These are phyloP conservation scores for Angophora floribunda DNA, from an alignment of 345 rosid genomes.

Conservation along the genomic window DNA sequence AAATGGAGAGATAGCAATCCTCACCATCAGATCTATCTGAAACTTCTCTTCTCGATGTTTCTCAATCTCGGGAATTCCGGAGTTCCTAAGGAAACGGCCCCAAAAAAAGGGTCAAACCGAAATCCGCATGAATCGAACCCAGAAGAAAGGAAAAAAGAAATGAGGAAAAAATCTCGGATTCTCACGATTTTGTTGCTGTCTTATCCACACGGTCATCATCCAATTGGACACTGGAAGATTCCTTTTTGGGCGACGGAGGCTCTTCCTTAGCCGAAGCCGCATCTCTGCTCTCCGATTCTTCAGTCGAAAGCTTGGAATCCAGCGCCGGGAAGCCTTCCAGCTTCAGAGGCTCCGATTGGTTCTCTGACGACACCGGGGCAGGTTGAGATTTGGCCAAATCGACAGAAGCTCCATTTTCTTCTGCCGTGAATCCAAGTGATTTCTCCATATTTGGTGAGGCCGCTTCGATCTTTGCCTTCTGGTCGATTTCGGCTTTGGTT, in stretches of 20 bases:
- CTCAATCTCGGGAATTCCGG: slow-evolving; percentile 26
- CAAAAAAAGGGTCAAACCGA: background rate
- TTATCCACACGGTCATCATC: slow-evolving; percentile 38
- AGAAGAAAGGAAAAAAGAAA: background rate
- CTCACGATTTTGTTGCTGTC: slow-evolving; percentile 43
- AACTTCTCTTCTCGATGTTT: slow-evolving; percentile 59
- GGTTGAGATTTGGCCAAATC: slow-evolving; percentile 16
- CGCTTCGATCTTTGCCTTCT: slow-evolving; percentile 33
- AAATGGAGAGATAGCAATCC: background rate
- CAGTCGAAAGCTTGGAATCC: slow-evolving; percentile 28
- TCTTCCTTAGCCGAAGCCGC: slow-evolving; percentile 33
- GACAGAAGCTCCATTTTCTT: slow-evolving; percentile 19
- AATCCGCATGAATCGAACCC: background rate
- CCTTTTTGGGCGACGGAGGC: slow-evolving; percentile 43
- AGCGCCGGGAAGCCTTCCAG: background rate
- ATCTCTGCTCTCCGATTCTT: slow-evolving; percentile 28
- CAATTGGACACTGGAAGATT: slow-evolving; percentile 40
- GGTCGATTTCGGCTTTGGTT: slow-evolving; percentile 47
- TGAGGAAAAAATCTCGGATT: background rate
- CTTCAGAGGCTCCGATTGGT: background rate
- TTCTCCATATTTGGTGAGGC: slow-evolving; percentile 29
- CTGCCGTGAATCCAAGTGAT: slow-evolving; percentile 17
- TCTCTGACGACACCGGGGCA: background rate
- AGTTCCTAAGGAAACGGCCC: slow-evolving; percentile 19
- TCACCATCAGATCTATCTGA: slow-evolving; percentile 99